Conservation (phyloP, 108 stramenopile species). For the Nitzschia putrida region DNA sequence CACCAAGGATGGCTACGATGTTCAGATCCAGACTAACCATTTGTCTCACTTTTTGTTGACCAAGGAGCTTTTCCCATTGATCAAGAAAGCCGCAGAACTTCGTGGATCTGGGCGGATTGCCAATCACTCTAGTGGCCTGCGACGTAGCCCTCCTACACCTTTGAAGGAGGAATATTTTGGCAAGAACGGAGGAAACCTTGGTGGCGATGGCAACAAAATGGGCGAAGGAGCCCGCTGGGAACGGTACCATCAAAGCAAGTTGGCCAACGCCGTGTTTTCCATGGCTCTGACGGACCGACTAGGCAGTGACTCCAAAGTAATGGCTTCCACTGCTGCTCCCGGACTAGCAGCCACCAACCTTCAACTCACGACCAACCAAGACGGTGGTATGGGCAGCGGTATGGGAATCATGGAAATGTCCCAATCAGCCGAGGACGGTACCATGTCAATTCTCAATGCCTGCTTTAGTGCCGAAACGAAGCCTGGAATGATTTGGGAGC, state of each 20-base stretch:
- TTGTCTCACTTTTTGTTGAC: constrained; percentile 64
- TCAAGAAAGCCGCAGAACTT: constrained; percentile 21
- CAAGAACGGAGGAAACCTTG: constrained; percentile 46
- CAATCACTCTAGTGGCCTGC: constrained; percentile 36
- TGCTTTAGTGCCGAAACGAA: background rate
- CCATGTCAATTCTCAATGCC: constrained; percentile 13
- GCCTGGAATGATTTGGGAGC: background rate
- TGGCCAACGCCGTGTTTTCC: constrained; percentile 61
- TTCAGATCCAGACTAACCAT: constrained; percentile 58
- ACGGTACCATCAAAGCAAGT: constrained; percentile 59
- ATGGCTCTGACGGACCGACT: constrained; percentile 44
- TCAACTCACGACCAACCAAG: too few species aligned
- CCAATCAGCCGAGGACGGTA: constrained; percentile 27
- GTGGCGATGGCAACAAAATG: constrained; percentile 31
- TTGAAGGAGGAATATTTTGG: constrained; percentile 54
- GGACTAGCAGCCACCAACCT: constrained; percentile 7
- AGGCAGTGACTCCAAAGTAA: constrained; percentile 14
- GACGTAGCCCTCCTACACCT: constrained; percentile 26
- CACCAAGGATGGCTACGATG: constrained; percentile 61
- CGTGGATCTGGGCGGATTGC: constrained; percentile 55
- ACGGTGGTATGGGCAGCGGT: background rate
- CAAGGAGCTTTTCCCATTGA: constrained; percentile 42
- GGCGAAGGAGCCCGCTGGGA: constrained; percentile 12
- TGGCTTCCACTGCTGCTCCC: constrained; percentile 1
- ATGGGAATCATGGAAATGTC: background rate